Evolutionary conservation across 139 green algal genomes (phyloP), one percentile per base, ranked within the genome.

Genomic region (Closterium sp.): DNA sequence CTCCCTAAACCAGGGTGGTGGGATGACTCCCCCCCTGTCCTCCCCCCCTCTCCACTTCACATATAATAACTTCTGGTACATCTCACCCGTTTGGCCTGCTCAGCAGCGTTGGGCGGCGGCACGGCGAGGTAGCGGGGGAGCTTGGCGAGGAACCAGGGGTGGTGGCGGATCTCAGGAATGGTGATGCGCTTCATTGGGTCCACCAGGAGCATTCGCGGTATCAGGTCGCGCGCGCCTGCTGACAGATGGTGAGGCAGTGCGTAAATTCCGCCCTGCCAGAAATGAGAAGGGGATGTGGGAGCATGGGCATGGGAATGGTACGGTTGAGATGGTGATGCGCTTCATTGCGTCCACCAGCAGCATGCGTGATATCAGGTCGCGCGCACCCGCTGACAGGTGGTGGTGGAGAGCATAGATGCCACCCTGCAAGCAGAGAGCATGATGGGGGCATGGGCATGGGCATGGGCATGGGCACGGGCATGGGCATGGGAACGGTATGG

Each of bases 141-240:
- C 95, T 98, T 97, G 88, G 97, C 92, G 4, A 95, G 96, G 95
- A 99, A 99, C 98, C 98, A 99, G 38, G 97, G 97, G 95, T 99
- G 98, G 92, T 97, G 95, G 90, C 98, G 94, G 87, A 99, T 99
- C 94, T 99, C 98, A 1, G 98, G 97, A 31, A 99, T 99, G 45
- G 98, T 99, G 95, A 99, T 99, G 91, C 98, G 97, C 95, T 99
- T 99, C 29, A 99, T 96, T 1, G 98, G 98, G 95, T 99, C 97
- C 7, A 99, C 98, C 70, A 99, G 95, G 31, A 99, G 96, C 98
- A 99, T 99, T 88, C 97, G 97, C 1, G 97, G 97, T 91, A 99
- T 99, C 21, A 99, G 96, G 92, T 99, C 98, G 32, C 98, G 95
- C 13, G 98, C 97, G 1, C 97, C 97, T 88, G 97, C 94, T 7